These are phyloP conservation scores for Huntiella moniliformis DNA, from an alignment of 2,329 filamentous ascomycete species.

Conservation along the genomic window DNA sequence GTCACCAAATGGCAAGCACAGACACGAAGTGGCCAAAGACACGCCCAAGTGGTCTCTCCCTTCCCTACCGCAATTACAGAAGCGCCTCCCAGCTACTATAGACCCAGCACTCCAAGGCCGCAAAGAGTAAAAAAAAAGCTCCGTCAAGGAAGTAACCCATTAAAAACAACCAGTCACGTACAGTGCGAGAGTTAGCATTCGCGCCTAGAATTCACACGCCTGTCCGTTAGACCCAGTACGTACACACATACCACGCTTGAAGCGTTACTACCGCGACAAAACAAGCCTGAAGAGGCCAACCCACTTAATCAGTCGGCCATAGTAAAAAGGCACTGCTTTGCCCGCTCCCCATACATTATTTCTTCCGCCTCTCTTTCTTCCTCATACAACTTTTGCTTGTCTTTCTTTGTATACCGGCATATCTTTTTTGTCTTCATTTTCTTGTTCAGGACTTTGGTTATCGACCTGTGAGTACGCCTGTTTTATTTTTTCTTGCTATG, in stretches of 20 bases:
- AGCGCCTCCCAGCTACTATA: too few species aligned
- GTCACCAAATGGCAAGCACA: not conserved
- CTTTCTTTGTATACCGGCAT: too few species aligned
- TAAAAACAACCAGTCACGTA: conserved; percentile 4
- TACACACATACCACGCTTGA: conserved; percentile 13
- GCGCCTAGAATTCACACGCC: not conserved
- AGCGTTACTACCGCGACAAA: conserved; percentile 10
- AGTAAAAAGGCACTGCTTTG: conserved; percentile 43
- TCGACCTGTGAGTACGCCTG: too few species aligned
- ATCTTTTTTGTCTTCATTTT: not conserved
- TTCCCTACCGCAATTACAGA: too few species aligned
- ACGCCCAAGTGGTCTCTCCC: not conserved
- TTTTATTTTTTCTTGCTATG: too few species aligned
- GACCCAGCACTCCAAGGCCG: not conserved
- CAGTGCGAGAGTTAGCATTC: not conserved
- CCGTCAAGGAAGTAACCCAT: not conserved
- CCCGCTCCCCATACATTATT: conserved; percentile 35
- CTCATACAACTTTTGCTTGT: conserved; percentile 36
- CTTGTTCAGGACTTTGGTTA: too few species aligned
- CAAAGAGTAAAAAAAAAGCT: conserved; percentile 1
- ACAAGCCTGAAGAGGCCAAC: conserved; percentile 10
- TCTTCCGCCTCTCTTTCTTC: conserved; percentile 31
- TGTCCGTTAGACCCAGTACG: conserved; percentile 1
- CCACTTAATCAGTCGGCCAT: conserved; percentile 42
- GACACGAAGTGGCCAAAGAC: not conserved